phyloP scores from a whole-genome alignment of 768 basidiomycete species.

The Amanita thiersii region DNA sequence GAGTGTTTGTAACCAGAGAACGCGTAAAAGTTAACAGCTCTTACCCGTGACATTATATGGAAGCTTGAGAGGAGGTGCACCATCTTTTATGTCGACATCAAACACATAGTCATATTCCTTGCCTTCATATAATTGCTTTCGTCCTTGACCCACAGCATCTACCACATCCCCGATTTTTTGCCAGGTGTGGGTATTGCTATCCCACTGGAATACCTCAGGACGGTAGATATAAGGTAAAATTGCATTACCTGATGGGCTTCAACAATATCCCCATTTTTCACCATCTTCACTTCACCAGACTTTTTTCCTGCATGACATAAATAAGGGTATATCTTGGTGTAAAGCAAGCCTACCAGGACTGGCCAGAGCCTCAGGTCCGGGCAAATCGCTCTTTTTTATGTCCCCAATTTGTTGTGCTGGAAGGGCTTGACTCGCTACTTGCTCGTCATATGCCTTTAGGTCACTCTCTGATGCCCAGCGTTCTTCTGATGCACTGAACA shows the following conservation, averaged over 20 bases:
- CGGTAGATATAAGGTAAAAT: background rate
- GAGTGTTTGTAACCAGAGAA: background rate
- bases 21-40: conserved; percentile 12
- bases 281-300: conserved; percentile 89
- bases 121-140: conserved; percentile 88
- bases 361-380: conserved; percentile 73
- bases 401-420: conserved; percentile 87
- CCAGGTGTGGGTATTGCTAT: conserved; percentile 60
- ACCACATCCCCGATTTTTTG: conserved; percentile 94
- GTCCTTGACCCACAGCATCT: conserved; percentile 84
- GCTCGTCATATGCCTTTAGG: conserved; percentile 62
- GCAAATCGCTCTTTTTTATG: conserved; percentile 86
- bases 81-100: conserved; percentile 93
- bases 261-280: conserved; percentile 69
- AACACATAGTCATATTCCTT: conserved; percentile 99
- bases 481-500: conserved; percentile 71
- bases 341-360: conserved; percentile 49
- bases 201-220: conserved; percentile 56
- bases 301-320: conserved; percentile 59
- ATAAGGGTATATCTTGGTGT: background rate
- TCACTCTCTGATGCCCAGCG: conserved; percentile 65
- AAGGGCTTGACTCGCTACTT: conserved; percentile 71
- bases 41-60: conserved; percentile 86
- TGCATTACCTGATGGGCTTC: conserved; percentile 81
- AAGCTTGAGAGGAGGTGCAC: conserved; percentile 85